phyloP scores from a whole-genome alignment of 164 flowering plant species.

The Santalum album region DNA sequence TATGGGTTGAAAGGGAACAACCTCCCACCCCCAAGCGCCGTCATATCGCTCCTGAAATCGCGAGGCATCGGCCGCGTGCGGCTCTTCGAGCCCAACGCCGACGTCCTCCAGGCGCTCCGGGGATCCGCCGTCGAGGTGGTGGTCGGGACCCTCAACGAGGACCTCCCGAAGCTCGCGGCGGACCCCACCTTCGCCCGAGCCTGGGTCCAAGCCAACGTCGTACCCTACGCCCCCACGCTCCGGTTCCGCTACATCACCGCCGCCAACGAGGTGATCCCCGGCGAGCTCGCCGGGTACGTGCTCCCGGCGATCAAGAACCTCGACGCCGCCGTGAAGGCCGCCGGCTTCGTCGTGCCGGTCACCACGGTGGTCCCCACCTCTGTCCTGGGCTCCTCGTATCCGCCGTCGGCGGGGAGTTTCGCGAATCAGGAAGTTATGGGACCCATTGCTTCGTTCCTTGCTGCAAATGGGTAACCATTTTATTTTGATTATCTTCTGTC shows the following conservation, averaged over 20 bases:
- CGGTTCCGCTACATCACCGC: conserved; percentile 6
- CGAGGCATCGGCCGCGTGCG: background rate
- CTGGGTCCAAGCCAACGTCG: conserved; percentile 15
- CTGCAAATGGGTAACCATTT: conserved; percentile 13
- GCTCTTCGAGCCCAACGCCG: conserved; percentile 7
- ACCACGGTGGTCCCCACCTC: conserved; percentile 21
- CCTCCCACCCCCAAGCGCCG: conserved; percentile 7
- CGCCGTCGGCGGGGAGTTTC: conserved; percentile 36
- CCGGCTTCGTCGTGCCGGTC: conserved; percentile 14
- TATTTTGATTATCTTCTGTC: too few species aligned
- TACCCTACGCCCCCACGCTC: conserved; percentile 14
- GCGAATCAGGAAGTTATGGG: background rate
- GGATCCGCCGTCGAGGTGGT: conserved; percentile 2
- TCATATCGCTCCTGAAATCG: background rate
- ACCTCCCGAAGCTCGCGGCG: conserved; percentile 14
- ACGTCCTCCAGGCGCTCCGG: conserved; percentile 4
- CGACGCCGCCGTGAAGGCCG: background rate
- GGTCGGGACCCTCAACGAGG: conserved; percentile 20
- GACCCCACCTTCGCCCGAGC: conserved; percentile 4
- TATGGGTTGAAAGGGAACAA: conserved; percentile 7
- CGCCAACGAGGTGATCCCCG: conserved; percentile 21
- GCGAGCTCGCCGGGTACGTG: conserved; percentile 4
- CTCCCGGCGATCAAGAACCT: conserved; percentile 21
- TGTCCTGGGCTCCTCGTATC: conserved; percentile 19
- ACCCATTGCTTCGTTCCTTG: conserved; percentile 13